Evolutionary conservation across 106 monocot genomes (phyloP).

Genomic region (Phalaenopsis aphrodite): DNA sequence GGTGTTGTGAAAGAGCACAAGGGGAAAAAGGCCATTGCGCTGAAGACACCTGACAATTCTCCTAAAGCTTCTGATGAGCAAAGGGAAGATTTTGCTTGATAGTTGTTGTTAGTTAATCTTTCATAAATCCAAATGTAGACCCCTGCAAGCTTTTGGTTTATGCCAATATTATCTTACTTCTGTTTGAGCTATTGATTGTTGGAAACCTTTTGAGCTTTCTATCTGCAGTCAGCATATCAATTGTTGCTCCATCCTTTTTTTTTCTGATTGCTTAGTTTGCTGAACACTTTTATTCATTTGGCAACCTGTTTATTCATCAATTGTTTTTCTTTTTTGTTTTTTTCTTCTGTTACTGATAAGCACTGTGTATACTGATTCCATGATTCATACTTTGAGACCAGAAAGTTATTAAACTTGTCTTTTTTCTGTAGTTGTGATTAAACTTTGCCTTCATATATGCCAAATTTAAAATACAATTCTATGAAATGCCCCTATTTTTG

Average conservation of each 20-base stretch:
- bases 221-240: conserved; percentile 2
- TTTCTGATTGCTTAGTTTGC: background rate
- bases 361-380: background rate
- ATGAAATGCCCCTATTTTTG: background rate
- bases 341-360: background rate
- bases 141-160: background rate
- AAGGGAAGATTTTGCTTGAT: background rate
- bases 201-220: background rate
- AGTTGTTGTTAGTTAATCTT: background rate
- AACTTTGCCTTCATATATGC: background rate
- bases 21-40: conserved; percentile 28
- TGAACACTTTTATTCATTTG: background rate
- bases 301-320: background rate
- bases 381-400: background rate
- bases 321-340: background rate
- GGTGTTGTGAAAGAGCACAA: conserved; percentile 56
- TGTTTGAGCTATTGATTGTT: background rate
- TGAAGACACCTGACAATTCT: conserved; percentile 76
- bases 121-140: background rate
- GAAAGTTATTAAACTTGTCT: too few relatives aligned
- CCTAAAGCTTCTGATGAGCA: conserved; percentile 46
- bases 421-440: background rate
- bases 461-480: background rate
- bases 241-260: background rate
- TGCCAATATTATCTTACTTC: background rate